These are phyloP conservation scores for Phylloporus arenicola DNA, from an alignment of 768 basidiomycete species.

Conservation along the genomic window DNA sequence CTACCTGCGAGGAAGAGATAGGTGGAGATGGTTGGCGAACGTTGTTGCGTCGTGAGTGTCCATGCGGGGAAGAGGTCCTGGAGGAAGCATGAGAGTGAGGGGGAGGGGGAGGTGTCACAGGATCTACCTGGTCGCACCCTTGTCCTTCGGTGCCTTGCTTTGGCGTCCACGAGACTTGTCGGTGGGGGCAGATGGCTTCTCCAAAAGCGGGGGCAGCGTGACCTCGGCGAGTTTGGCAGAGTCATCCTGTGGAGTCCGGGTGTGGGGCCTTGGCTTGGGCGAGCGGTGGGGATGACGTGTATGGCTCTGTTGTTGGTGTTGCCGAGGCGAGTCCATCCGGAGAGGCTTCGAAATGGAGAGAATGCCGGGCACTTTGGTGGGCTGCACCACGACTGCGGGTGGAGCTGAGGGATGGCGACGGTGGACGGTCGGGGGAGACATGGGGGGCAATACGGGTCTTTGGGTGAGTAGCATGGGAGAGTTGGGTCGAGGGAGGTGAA, in stretches of 20 bases:
- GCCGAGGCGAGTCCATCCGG: constrained; percentile 30
- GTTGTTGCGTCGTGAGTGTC: constrained; percentile 44
- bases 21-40: constrained; percentile 63
- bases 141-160: constrained; percentile 39
- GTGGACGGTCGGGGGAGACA: constrained; percentile 38
- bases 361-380: constrained; percentile 69
- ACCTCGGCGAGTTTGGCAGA: constrained; percentile 30
- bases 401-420: constrained; percentile 68
- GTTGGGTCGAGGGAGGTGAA: neutral
- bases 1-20: constrained; percentile 61
- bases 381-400: constrained; percentile 60
- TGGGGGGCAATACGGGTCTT: constrained; percentile 31
- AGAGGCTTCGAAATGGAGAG: constrained; percentile 61
- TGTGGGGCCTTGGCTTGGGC: constrained; percentile 34
- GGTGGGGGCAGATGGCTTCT: constrained; percentile 26
- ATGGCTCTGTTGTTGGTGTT: constrained; percentile 33
- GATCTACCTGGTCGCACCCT: constrained; percentile 38
- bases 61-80: constrained; percentile 45
- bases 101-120: neutral
- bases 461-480: constrained; percentile 39
- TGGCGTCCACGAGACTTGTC: constrained; percentile 34
- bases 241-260: constrained; percentile 20
- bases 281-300: constrained; percentile 32
- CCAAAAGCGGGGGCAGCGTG: constrained; percentile 28
- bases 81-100: constrained; percentile 4